Evolutionary conservation across 257 asterid genomes (phyloP).

Genomic region (Haberlea rhodopensis): DNA sequence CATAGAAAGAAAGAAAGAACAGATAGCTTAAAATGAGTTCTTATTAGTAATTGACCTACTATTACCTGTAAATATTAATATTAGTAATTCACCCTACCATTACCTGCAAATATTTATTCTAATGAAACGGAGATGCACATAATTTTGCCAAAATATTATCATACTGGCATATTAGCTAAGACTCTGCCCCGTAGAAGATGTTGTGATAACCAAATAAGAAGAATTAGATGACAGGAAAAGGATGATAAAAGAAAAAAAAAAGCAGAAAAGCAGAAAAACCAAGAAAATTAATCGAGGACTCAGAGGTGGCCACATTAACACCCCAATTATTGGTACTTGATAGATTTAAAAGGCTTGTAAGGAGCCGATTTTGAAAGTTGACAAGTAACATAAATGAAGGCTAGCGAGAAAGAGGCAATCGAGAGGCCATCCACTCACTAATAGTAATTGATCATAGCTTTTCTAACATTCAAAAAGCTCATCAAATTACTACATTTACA

Average conservation of each 20-base stretch:
- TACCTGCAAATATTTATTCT: neutral
- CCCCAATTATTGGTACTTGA: conserved; percentile 1
- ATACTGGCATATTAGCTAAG: neutral
- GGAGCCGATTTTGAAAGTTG: conserved; percentile 11
- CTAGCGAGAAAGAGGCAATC: neutral
- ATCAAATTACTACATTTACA: neutral
- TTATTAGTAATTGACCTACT: neutral
- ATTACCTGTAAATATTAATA: too few species aligned
- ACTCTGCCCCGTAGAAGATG: neutral
- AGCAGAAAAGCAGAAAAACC: neutral
- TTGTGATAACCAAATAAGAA: too few species aligned
- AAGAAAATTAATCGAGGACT: neutral
- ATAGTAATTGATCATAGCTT: neutral
- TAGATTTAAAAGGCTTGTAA: neutral
- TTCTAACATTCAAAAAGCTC: conserved; percentile 1
- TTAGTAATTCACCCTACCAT: neutral
- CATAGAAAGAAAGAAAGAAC: neutral
- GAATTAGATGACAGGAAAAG: neutral
- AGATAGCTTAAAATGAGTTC: neutral
- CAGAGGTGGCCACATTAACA: neutral
- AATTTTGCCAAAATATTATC: neutral
- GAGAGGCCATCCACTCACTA: neutral
- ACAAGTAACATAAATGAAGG: neutral
- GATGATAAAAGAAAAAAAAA: neutral
- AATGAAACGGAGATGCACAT: neutral